phyloP scores from a whole-genome alignment of 768 basidiomycete species.

The Cystofilobasidium bisporidii region DNA sequence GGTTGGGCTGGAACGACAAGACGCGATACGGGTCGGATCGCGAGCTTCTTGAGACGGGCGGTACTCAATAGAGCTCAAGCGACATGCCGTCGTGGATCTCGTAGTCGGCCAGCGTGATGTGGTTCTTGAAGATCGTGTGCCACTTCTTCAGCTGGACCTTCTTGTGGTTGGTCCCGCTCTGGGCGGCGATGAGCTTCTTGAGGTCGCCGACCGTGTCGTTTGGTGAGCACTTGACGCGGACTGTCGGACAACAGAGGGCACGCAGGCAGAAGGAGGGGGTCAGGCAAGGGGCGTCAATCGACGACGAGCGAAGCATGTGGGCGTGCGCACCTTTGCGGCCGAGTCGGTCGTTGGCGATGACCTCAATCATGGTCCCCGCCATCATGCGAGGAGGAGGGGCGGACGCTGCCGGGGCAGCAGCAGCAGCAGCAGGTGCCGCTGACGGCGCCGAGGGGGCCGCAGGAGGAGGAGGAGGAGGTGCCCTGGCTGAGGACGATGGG shows the following conservation, averaged over 20 bases:
- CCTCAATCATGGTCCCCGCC: constrained; percentile 44
- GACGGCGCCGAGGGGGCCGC: too few relatives aligned
- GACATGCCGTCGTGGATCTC: constrained; percentile 42
- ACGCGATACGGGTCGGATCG: too few relatives aligned
- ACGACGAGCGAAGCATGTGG: not conserved
- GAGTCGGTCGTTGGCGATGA: constrained; percentile 91
- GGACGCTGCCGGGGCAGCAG: not conserved
- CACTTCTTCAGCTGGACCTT: constrained; percentile 97
- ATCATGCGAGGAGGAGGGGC: constrained; percentile 23
- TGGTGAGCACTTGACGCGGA: constrained; percentile 81
- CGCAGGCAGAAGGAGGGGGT: constrained; percentile 49
- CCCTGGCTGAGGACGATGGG: not conserved
- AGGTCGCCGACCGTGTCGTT: constrained; percentile 96
- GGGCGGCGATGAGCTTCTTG: constrained; percentile 92
- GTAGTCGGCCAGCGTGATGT: constrained; percentile 44
- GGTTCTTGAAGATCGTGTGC: constrained; percentile 94
- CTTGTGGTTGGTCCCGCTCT: constrained; percentile 71
- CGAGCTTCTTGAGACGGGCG: not conserved
- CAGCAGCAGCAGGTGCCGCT: not conserved
- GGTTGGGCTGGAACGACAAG: too few relatives aligned
- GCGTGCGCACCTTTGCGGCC: constrained; percentile 68
- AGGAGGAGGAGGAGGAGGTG: not conserved
- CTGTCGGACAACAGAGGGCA: constrained; percentile 42
- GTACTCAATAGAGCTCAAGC: not conserved
- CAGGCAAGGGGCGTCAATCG: not conserved